These are phyloP conservation scores for Salix arbutifolia DNA, from an alignment of 345 rosid species.

Conservation along the genomic window DNA sequence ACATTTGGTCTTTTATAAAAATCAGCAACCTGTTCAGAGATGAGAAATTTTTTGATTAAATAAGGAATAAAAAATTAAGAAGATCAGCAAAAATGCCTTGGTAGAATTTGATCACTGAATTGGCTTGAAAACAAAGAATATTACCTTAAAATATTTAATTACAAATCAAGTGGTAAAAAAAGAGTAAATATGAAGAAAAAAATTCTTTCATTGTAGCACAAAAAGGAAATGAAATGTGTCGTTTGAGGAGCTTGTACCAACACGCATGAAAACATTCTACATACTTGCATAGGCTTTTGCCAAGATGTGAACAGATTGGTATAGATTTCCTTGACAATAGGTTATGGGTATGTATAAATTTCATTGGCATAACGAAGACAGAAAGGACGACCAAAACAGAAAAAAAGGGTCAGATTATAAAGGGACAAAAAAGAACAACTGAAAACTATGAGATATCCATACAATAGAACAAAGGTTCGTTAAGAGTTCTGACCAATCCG, in stretches of 20 bases:
- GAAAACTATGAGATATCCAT: background rate
- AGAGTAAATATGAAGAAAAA: background rate
- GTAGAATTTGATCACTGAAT: background rate
- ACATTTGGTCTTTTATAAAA: slow-evolving; percentile 69
- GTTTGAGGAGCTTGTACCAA: background rate
- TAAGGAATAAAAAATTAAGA: background rate
- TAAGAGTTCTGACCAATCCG: slow-evolving; percentile 63
- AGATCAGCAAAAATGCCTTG: background rate
- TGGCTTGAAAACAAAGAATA: background rate
- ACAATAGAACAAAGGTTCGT: slow-evolving; percentile 7
- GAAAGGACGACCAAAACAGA: background rate
- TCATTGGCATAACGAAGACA: background rate
- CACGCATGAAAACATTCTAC: background rate
- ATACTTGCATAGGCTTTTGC: background rate
- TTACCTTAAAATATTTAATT: background rate
- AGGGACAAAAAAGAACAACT: background rate
- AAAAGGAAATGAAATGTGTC: background rate
- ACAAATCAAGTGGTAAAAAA: background rate
- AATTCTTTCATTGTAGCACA: background rate
- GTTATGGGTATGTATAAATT: background rate
- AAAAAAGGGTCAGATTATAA: background rate
- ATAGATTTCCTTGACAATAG: background rate
- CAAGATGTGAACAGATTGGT: background rate
- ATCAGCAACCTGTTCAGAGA: slow-evolving; percentile 65
- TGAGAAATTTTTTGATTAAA: background rate